Percentiles rank a stretch among this genome's conserved stretches.
Evolutionary conservation across 202 grass and related monocot genomes (phyloP).

Genomic region (Bolboschoenoplectus hybrid): DNA sequence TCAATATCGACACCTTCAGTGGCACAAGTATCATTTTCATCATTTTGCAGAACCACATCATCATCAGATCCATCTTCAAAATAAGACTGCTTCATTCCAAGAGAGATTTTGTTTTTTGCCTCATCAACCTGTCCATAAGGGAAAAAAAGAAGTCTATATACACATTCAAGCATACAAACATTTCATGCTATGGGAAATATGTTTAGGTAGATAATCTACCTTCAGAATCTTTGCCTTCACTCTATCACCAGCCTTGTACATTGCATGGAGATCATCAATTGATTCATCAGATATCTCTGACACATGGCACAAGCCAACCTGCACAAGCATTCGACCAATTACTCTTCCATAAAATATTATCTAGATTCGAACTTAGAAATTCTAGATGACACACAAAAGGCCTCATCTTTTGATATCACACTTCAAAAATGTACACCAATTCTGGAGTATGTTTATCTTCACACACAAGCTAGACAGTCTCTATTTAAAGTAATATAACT

Average conservation of each 20-base stretch:
- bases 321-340: constrained; percentile 36
- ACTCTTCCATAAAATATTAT: background rate
- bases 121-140: constrained; percentile 59
- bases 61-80: constrained; percentile 39
- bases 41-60: constrained; percentile 33
- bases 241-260: constrained; percentile 71
- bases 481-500: background rate
- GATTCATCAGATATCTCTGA: constrained; percentile 91
- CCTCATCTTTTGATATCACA: background rate
- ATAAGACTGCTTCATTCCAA: constrained; percentile 92
- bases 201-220: constrained; percentile 44
- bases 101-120: constrained; percentile 64
- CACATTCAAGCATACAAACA: constrained; percentile 30
- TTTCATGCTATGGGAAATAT: constrained; percentile 14
- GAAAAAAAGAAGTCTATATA: constrained; percentile 7
- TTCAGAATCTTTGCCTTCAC: constrained; percentile 86
- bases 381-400: constrained; percentile 8
- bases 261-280: constrained; percentile 64
- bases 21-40: constrained; percentile 42
- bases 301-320: constrained; percentile 96
- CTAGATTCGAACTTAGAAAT: constrained; percentile 14
- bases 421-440: background rate
- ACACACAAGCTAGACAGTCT: background rate
- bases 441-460: background rate
- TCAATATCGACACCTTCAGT: constrained; percentile 43